Conservation (phyloP, 1,284 basidiomycete species). For the Cutaneotrichosporon spelunceum region DNA sequence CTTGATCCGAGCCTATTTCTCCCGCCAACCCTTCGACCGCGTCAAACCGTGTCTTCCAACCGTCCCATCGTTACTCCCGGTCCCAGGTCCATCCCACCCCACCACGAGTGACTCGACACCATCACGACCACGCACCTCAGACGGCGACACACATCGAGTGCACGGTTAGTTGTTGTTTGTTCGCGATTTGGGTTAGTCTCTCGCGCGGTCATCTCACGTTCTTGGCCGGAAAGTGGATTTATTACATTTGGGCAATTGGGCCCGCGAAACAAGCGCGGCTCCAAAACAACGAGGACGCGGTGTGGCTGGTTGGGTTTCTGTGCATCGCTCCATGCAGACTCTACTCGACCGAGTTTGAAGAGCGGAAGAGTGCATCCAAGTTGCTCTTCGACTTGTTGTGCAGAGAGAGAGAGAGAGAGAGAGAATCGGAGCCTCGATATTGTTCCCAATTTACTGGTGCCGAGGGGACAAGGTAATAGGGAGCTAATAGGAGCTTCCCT, state of each 20-base stretch:
- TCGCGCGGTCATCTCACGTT: not conserved
- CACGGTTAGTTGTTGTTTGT: not conserved
- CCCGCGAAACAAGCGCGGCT: not conserved
- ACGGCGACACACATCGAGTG: not conserved
- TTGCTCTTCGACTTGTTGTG: not conserved
- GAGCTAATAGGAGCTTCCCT: not conserved
- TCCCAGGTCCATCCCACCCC: not conserved
- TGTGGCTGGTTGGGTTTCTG: not conserved
- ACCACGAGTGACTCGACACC: not conserved
- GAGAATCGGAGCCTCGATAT: not conserved
- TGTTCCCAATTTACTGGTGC: too few relatives aligned
- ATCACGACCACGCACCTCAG: not conserved
- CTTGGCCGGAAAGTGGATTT: not conserved
- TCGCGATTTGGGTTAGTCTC: not conserved
- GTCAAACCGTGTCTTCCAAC: not conserved
- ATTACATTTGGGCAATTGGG: not conserved
- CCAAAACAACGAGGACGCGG: not conserved
- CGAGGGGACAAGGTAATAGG: too few relatives aligned
- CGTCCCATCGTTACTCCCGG: not conserved
- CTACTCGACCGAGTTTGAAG: not conserved
- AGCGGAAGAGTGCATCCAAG: not conserved
- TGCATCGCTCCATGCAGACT: not conserved
- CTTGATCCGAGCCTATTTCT: not conserved
- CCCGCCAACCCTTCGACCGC: not conserved
- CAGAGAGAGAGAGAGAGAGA: not conserved